A percentile compares a stretch with the other conserved stretches of the same genome.
Evolutionary conservation across 108 stramenopile genomes (phyloP).

Genomic region (Pseudonitzschia pungens): DNA sequence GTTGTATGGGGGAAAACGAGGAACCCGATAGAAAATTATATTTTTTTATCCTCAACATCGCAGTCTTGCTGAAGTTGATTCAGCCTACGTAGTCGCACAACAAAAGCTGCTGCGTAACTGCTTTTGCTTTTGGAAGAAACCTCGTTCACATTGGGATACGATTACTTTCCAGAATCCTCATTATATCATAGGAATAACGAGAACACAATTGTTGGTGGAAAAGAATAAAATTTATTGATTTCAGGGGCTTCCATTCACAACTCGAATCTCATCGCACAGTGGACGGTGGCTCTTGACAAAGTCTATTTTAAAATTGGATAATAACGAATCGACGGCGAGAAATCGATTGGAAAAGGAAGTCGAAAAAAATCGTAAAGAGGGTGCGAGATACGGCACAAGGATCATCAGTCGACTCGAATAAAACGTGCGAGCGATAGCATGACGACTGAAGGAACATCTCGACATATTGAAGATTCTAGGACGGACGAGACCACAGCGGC

Average conservation of each 20-base stretch:
- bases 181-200: not conserved
- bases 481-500: not conserved
- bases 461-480: not conserved
- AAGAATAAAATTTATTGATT: not conserved
- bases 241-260: constrained; percentile 2
- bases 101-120: not conserved
- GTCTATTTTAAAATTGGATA: not conserved
- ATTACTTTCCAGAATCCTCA: not conserved
- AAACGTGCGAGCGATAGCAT: not conserved
- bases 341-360: not conserved
- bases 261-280: constrained; percentile 2
- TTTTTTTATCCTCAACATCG: not conserved
- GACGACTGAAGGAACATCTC: not conserved
- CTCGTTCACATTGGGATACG: not conserved
- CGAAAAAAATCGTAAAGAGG: not conserved
- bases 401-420: not conserved
- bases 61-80: not conserved
- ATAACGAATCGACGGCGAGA: not conserved
- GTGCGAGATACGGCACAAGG: not conserved
- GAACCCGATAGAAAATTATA: not conserved
- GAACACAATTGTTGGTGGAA: not conserved
- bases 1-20: not conserved
- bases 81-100: not conserved
- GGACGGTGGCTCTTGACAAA: constrained; percentile 5
- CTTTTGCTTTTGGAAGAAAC: not conserved